phyloP scores from a whole-genome alignment of 2,329 filamentous ascomycete genomes.

The Colletotrichum lindemuthianum region DNA sequence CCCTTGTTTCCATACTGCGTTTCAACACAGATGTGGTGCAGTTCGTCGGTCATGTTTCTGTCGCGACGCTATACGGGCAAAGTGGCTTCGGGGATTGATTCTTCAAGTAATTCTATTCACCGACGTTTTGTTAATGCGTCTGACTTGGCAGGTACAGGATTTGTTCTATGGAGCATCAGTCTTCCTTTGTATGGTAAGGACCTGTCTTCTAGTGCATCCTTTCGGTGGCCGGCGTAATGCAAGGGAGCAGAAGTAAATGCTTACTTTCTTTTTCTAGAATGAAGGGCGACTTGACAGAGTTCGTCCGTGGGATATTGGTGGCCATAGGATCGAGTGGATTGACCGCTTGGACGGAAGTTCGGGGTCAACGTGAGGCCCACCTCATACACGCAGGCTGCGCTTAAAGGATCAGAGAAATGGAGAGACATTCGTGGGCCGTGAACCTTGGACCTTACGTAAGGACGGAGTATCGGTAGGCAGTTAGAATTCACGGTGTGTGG shows the following conservation, averaged over 20 bases:
- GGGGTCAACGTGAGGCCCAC: constrained; percentile 25
- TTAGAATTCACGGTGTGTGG: too few relatives aligned
- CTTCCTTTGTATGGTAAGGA: too few relatives aligned
- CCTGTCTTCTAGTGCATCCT: too few relatives aligned
- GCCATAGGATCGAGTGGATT: too few relatives aligned
- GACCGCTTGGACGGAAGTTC: constrained; percentile 10
- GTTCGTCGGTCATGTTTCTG: not conserved
- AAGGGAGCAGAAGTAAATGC: too few relatives aligned
- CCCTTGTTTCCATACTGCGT: constrained; percentile 14
- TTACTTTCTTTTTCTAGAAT: not conserved
- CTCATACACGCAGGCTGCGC: constrained; percentile 25
- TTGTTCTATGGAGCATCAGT: too few relatives aligned
- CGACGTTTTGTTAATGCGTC: not conserved
- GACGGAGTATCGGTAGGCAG: too few relatives aligned
- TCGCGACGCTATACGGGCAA: not conserved
- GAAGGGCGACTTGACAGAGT: constrained; percentile 14
- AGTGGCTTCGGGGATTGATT: not conserved
- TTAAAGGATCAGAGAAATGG: too few relatives aligned
- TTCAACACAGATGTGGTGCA: constrained; percentile 22
- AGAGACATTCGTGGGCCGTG: too few relatives aligned
- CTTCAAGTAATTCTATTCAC: too few relatives aligned
- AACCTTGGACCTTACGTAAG: too few relatives aligned
- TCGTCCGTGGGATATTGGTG: constrained; percentile 14
- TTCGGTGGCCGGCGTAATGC: too few relatives aligned
- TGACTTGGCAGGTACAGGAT: not conserved